Evolutionary conservation across 2,329 filamentous ascomycete genomes (phyloP).

Genomic region (Berkeleyomyces rouxiae): DNA sequence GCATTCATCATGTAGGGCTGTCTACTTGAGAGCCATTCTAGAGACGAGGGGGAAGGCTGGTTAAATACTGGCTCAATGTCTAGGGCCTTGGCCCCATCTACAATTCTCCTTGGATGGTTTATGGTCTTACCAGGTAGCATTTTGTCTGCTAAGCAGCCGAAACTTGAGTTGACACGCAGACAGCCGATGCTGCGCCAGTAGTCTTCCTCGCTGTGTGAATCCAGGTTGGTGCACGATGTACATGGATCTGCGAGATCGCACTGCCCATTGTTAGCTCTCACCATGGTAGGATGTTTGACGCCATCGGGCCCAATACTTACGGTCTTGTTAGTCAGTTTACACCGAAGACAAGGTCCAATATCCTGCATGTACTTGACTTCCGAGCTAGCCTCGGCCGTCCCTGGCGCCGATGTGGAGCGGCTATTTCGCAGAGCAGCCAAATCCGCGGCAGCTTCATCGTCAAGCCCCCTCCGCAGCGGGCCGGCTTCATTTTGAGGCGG

Average conservation of each 20-base stretch:
- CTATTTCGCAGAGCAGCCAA: not conserved
- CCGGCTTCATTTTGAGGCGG: not conserved
- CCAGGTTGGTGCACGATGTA: conserved; percentile 4
- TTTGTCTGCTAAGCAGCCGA: conserved; percentile 4
- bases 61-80: not conserved
- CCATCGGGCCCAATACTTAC: conserved; percentile 1
- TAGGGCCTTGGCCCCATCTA: not conserved
- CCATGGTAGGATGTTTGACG: not conserved
- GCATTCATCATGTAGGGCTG: conserved; percentile 33
- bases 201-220: not conserved
- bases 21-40: not conserved
- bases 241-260: conserved; percentile 9
- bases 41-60: not conserved
- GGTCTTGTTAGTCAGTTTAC: conserved; percentile 10
- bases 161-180: conserved; percentile 6
- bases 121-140: conserved; percentile 9
- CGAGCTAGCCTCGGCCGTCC: not conserved
- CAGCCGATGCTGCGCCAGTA: conserved; percentile 10
- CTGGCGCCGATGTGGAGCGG: not conserved
- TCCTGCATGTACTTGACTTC: conserved; percentile 1
- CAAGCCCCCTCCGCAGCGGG: not conserved
- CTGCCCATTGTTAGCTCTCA: conserved; percentile 1
- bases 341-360: conserved; percentile 9
- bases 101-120: not conserved
- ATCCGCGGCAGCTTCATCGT: conserved; percentile 13